phyloP scores from a whole-genome alignment of 1,284 basidiomycete species.

The Polyporus tsugae region DNA sequence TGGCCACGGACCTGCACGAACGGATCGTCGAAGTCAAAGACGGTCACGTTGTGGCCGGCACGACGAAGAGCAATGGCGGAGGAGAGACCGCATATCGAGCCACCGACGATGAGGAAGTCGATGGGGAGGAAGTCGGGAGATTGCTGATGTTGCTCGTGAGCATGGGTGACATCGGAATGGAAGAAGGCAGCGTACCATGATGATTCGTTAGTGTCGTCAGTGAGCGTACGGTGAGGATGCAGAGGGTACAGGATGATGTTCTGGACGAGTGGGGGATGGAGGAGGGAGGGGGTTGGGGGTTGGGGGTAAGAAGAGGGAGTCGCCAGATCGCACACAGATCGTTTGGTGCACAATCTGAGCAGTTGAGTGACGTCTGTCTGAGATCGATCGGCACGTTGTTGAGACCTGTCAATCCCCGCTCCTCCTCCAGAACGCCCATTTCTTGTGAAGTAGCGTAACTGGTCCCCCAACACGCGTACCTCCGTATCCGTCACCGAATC shows the following conservation, averaged over 20 bases:
- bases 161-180: neutral
- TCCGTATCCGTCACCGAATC: no score
- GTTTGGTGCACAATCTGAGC: neutral
- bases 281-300: neutral
- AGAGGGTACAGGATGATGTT: neutral
- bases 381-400: neutral
- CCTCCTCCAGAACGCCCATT: neutral
- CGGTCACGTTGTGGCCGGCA: constrained; percentile 42
- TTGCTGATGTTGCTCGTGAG: neutral
- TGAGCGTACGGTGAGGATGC: neutral
- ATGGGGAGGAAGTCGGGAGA: constrained; percentile 21
- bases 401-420: neutral
- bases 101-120: constrained; percentile 43
- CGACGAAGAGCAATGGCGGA: constrained; percentile 40
- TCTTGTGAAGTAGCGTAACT: neutral
- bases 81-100: constrained; percentile 41
- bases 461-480: neutral
- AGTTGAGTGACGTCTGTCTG: neutral
- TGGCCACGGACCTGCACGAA: constrained; percentile 32
- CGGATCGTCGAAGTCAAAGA: constrained; percentile 36
- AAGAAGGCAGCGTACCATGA: neutral
- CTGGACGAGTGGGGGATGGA: neutral
- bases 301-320: neutral
- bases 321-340: neutral
- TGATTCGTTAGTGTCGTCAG: neutral